phyloP scores from a whole-genome alignment of 305 asterid genomes.

The Solanum hybrid region DNA sequence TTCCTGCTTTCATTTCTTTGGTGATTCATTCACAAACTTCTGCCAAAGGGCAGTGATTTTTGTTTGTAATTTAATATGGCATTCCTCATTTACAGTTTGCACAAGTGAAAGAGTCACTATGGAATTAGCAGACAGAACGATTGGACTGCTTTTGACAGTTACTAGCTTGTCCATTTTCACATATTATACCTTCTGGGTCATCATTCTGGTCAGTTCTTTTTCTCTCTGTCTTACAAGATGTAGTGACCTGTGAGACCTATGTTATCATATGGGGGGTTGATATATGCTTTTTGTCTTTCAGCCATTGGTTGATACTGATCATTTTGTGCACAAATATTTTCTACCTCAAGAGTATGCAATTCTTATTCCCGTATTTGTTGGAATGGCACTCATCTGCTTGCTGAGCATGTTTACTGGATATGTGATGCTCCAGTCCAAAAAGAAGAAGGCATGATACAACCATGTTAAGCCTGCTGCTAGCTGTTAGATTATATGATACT shows the following conservation, averaged over 20 bases:
- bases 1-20: neutral
- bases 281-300: slow-evolving; percentile 24
- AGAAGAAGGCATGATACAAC: slow-evolving; percentile 48
- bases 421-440: slow-evolving; percentile 82
- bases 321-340: slow-evolving; percentile 89
- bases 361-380: slow-evolving; percentile 67
- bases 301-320: slow-evolving; percentile 88
- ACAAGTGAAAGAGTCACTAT: slow-evolving; percentile 16
- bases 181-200: slow-evolving; percentile 88
- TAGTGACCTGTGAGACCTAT: neutral
- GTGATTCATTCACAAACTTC: neutral
- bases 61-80: neutral
- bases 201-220: slow-evolving; percentile 63
- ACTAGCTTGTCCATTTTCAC: slow-evolving; percentile 82
- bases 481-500: neutral
- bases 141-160: slow-evolving; percentile 66
- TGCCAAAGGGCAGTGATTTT: neutral
- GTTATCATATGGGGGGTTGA: neutral
- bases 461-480: neutral
- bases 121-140: slow-evolving; percentile 85
- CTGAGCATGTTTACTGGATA: slow-evolving; percentile 66
- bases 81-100: neutral
- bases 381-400: slow-evolving; percentile 55
- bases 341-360: slow-evolving; percentile 84
- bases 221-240: neutral